Evolutionary conservation across 352 stramenopile genomes (phyloP), one percentile per base, ranked within the genome.

Genomic region (Globisporangium mamillatum): DNA sequence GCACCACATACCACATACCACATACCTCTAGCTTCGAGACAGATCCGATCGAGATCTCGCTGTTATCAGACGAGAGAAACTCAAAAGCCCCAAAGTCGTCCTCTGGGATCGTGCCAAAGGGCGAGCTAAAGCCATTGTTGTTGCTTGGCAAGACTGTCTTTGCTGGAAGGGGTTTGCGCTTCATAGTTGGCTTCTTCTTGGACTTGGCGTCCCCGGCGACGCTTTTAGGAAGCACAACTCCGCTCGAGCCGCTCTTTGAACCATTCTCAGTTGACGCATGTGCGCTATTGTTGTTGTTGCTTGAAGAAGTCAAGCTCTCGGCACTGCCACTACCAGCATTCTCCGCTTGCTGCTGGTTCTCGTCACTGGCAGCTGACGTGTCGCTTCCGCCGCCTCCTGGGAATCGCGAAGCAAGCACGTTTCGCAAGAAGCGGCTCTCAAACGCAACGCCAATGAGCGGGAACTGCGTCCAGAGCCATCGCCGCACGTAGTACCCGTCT

Each of bases 381-480:
- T 44, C 38, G 22, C 18, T 61, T 18, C 22, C 24, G 3, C 22
- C 63, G 25, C 25, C 25, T 7, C 20, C 27, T 44, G 64, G 57
- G n/a, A 66, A 66, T 3, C 63, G 52, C 58, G 63, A 58, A 9
- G 60, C 67, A 57, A 74, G 63, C 53, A 76, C 58, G 32, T 62
- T 83, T 14, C 76, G 78, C 9, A 92, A 72, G 50, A 93, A 86
- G 2, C 82, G 77, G 36, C 73, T 88, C 59, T 91, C 88, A 55
- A 95, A 94, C 24, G 88, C 84, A 44, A 89, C 75, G 0, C 63
- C 86, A n/a, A 95, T 81, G 12, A 95, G 74, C n/a, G 88, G 88
- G 64, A 95, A 95, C 71, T 95, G 88, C 10, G 82, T 89, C 88
- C 88, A 95, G 34, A 95, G 80, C 88, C 88, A 95, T 38, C 88